Evolutionary conservation across 116 monocot genomes (phyloP), one percentile per base, ranked within the genome.

Genomic region (Trichopus zeylanicus): DNA sequence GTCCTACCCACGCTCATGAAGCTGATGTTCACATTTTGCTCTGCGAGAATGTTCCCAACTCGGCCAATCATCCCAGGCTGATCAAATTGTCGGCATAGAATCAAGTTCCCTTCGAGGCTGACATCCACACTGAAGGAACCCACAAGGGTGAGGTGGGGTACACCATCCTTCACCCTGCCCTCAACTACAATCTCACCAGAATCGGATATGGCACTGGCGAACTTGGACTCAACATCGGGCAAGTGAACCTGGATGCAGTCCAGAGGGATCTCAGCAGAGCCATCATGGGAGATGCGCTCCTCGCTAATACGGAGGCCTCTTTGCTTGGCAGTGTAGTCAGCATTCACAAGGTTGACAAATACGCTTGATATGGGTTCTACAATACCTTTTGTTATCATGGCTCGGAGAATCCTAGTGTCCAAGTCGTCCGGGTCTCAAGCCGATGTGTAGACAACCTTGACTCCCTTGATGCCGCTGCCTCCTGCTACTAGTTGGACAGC

Each of bases 1-100:
- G 66, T 77, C 29, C 82, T 26, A 12, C 77, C 69, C 6, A 82
- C 82, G 16, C 82, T 82, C 82, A 82, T 82, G 51, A 73, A 82
- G 57, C 58, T 82, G 13, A 82, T 70, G 25, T 82, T 82, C 24
- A 82, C 73, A 29, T 82, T 82, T 33, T 62, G 20, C 46, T 67
- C 55, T 5, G 60, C 77, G 1, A 82, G 77, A 55, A 82, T 74
- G 53, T 51, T 67, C 0, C 77, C 82, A 8, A 82, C 82, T 12
- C 18, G 34, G 0, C 77, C 82, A 5, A 82, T 82, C 65, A 77
- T 72, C 0, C 82, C 82, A 0, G 82, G 82, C 49, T 73, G 69
- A 29, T 82, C 82, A 5, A 77, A 48, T 46, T 82, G 73, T 62
- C 82, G 46, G 63, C 77, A 82, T 13, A 82, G 59, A 5, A 82